Evolutionary conservation across 1,284 basidiomycete genomes (phyloP).

Genomic region (Naganishia albida): DNA sequence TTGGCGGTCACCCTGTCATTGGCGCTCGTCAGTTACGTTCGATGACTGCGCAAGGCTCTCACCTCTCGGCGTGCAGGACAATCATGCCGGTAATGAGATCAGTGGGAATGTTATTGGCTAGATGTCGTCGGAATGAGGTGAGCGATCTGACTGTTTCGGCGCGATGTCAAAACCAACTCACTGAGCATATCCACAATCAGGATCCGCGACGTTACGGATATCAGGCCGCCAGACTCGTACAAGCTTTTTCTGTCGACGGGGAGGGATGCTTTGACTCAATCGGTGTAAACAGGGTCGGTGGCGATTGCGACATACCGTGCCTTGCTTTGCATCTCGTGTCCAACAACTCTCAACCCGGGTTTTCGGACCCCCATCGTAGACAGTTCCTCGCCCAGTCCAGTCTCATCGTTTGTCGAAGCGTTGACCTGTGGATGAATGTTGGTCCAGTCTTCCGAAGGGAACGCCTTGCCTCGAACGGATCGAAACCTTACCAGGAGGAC

Average conservation of each 20-base stretch:
- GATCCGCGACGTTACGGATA: conserved; percentile 91
- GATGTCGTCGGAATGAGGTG: conserved; percentile 7
- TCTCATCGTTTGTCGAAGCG: conserved; percentile 81
- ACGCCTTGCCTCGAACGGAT: too few species aligned
- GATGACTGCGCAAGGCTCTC: conserved; percentile 9
- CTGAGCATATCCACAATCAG: conserved; percentile 92
- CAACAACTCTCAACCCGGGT: conserved; percentile 80
- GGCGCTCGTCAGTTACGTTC: neutral
- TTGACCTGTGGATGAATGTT: conserved; percentile 57
- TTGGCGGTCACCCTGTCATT: conserved; percentile 72
- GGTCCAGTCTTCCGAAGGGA: neutral
- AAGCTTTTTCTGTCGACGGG: conserved; percentile 66
- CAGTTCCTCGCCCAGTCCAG: conserved; percentile 87
- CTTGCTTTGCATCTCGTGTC: conserved; percentile 78
- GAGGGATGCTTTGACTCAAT: neutral
- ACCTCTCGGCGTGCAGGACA: conserved; percentile 92
- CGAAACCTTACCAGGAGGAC: conserved; percentile 64
- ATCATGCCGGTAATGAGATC: conserved; percentile 87
- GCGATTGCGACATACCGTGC: conserved; percentile 61
- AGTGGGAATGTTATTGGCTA: conserved; percentile 71
- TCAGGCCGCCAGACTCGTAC: conserved; percentile 82
- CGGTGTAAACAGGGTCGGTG: neutral
- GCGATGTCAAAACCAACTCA: conserved; percentile 33
- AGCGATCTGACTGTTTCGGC: too few species aligned
- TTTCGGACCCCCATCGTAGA: conserved; percentile 86